Evolutionary conservation across 768 basidiomycete species (phyloP), one percentile per base, ranked within the genome.

Genomic region (Mycena kentingensis): DNA sequence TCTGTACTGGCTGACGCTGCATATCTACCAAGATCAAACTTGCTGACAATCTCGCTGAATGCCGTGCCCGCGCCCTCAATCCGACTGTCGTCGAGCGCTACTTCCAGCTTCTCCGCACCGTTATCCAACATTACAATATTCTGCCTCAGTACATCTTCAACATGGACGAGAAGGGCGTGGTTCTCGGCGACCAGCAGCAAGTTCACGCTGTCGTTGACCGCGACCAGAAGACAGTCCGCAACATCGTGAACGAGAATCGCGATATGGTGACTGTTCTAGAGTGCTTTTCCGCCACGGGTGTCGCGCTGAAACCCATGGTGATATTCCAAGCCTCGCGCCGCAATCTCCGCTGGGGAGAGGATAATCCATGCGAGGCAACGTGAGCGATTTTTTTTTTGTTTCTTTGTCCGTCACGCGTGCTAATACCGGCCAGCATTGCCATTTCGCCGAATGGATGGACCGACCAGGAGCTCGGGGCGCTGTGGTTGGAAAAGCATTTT

Each of bases 391-490:
- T 4, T 42, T 42, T 21, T 42, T n/a, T 42, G 5, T 18, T 11
- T 4, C 27, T 5, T 42, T 21, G 5, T 42, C 21, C 5, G 4
- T 8, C 22, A 24, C 15, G n/a, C 22, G 4, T 11, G 5, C 4
- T 22, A n/a, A n/a, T n/a, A n/a, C n/a, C n/a, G n/a, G 6, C 22
- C 22, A 42, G 39, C n/a, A 42, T 42, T 43, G 38, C 49, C n/a
- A 35, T 48, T 24, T 64, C 63, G 11, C 58, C 57, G 22, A 63
- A 55, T 44, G 63, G 63, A 2, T 65, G 63, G 63, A 64, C 57
- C 8, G 57, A 61, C 39, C 28, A 60, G 11, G 54, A 64, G 19
- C 49, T 60, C 16, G 60, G 52, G 21, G 15, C 46, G 6, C 5
- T 54, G 35, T 65, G 63, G 63, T 21, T 65, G 10, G 25, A 51